These are phyloP conservation scores for Dothistroma pini DNA, from an alignment of 2,329 filamentous ascomycete genomes.

Conservation along the genomic window DNA sequence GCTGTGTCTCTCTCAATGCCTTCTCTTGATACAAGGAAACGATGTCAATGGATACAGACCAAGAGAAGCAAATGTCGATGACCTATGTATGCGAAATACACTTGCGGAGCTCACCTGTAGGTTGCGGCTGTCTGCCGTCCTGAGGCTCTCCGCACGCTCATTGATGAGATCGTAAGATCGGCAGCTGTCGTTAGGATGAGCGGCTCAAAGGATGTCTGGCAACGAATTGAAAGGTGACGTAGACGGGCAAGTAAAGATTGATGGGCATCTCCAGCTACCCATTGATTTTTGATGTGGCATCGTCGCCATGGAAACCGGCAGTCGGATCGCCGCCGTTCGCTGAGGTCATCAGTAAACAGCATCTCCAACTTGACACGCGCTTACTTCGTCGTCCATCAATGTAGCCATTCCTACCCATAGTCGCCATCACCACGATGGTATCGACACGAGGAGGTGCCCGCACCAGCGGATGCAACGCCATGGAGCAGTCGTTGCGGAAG, in stretches of 20 bases:
- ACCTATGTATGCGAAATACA: neutral
- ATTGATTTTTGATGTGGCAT: neutral
- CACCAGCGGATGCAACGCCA: conserved; percentile 20
- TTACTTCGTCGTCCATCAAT: neutral
- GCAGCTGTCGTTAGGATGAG: neutral
- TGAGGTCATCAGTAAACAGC: neutral
- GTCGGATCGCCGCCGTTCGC: neutral
- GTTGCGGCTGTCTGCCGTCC: neutral
- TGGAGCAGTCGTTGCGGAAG: conserved; percentile 28
- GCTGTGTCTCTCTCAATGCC: neutral
- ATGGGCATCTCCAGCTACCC: neutral
- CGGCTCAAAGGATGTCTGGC: neutral
- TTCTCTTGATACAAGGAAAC: neutral
- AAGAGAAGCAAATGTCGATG: conserved; percentile 1
- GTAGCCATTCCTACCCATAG: neutral
- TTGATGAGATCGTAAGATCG: neutral
- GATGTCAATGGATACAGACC: neutral
- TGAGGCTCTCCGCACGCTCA: neutral
- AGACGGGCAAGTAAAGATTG: neutral
- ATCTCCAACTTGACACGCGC: neutral
- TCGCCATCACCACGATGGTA: conserved; percentile 29
- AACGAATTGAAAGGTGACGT: neutral
- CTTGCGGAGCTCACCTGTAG: neutral
- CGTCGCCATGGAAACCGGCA: neutral
- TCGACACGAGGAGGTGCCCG: conserved; percentile 34